Percentiles rank a stretch among this genome's conserved stretches.
These are phyloP conservation scores for Suillus hirtellus DNA, from an alignment of 768 basidiomycete species.

Conservation along the genomic window DNA sequence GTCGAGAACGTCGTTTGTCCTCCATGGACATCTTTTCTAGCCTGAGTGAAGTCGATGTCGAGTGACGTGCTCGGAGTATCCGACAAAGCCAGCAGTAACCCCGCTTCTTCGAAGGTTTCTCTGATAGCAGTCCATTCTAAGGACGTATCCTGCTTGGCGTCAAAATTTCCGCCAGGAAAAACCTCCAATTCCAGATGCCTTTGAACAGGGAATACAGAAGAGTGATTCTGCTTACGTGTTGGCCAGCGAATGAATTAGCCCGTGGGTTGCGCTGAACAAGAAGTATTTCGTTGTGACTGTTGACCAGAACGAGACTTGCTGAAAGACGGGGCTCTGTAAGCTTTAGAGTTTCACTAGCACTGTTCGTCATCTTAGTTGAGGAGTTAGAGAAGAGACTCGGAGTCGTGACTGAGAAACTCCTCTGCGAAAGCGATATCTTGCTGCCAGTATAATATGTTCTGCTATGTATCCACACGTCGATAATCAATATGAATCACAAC, in stretches of 20 bases:
- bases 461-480: not conserved
- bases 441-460: not conserved
- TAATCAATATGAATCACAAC: not conserved
- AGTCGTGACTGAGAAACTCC: not conserved
- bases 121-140: slow-evolving; percentile 65
- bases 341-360: not conserved
- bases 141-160: slow-evolving; percentile 57
- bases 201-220: slow-evolving; percentile 3
- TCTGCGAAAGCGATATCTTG: not conserved
- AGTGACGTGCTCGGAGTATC: slow-evolving; percentile 19
- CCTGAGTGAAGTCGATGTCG: slow-evolving; percentile 48
- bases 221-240: slow-evolving; percentile 49
- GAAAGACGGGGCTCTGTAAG: slow-evolving; percentile 51
- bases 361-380: not conserved
- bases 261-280: slow-evolving; percentile 71
- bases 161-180: slow-evolving; percentile 75
- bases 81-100: slow-evolving; percentile 58
- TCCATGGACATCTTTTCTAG: slow-evolving; percentile 57
- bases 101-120: slow-evolving; percentile 79
- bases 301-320: slow-evolving; percentile 67
- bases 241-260: slow-evolving; percentile 62
- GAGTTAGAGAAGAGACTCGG: not conserved
- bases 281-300: slow-evolving; percentile 64
- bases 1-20: slow-evolving; percentile 49
- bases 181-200: slow-evolving; percentile 44